phyloP scores from a whole-genome alignment of 768 basidiomycete species.

The Cystofilobasidium macerans region DNA sequence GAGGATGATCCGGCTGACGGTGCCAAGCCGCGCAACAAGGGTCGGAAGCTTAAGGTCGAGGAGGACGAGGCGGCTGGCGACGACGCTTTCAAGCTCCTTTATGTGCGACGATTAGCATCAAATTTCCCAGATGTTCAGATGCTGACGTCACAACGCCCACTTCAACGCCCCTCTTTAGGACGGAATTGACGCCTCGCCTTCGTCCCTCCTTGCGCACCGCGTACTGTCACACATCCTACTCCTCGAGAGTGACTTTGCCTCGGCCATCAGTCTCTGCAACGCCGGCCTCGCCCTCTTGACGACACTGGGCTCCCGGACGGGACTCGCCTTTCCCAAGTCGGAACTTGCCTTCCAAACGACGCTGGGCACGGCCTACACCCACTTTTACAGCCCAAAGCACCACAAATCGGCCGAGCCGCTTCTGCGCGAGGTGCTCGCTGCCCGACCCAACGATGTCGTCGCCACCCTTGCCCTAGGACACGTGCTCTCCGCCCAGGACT shows the following conservation, averaged over 20 bases:
- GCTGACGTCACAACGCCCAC: neutral
- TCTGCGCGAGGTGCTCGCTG: slow-evolving; percentile 57
- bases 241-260: slow-evolving; percentile 17
- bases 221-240: slow-evolving; percentile 21
- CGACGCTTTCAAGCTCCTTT: slow-evolving; percentile 14
- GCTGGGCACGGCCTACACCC: slow-evolving; percentile 65
- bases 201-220: slow-evolving; percentile 20
- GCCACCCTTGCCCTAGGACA: slow-evolving; percentile 67
- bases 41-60: slow-evolving; percentile 41
- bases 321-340: slow-evolving; percentile 11
- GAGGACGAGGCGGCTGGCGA: slow-evolving; percentile 19
- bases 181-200: slow-evolving; percentile 12
- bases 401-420: slow-evolving; percentile 65
- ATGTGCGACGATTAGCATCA: neutral
- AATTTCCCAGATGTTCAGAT: neutral
- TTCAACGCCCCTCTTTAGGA: neutral
- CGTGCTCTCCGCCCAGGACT: slow-evolving; percentile 52
- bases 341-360: slow-evolving; percentile 48
- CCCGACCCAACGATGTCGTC: slow-evolving; percentile 52
- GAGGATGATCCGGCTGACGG: neutral
- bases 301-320: neutral
- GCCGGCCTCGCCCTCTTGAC: slow-evolving; percentile 14
- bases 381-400: slow-evolving; percentile 80
- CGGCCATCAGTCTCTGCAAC: slow-evolving; percentile 18
- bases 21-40: slow-evolving; percentile 37